A percentile compares a stretch with the other conserved stretches of the same genome.
Conservation (phyloP, 2,329 filamentous ascomycete genomes). For the Fusarium tupiense region DNA sequence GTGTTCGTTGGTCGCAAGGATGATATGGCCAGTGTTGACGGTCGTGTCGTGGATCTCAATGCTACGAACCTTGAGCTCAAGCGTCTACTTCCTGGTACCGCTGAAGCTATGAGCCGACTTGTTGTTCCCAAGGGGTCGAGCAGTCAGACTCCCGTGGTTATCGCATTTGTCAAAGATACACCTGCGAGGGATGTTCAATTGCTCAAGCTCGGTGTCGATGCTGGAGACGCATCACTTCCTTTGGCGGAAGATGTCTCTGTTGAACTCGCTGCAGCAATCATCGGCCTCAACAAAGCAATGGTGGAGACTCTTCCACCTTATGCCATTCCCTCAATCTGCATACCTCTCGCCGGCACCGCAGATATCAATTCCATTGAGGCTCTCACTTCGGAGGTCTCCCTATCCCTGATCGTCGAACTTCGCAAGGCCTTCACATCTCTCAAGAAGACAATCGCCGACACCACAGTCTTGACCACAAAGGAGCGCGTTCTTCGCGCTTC, state of each 20-base stretch:
- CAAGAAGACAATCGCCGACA: conserved; percentile 23
- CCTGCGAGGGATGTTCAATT: background rate
- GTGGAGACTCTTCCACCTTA: conserved; percentile 41
- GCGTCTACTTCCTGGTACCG: conserved; percentile 28
- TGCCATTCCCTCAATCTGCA: conserved; percentile 38
- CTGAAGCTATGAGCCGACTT: conserved; percentile 25
- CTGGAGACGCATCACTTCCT: conserved; percentile 1
- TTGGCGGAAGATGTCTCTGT: conserved; percentile 25
- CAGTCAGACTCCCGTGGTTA: conserved; percentile 35
- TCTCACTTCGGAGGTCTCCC: conserved; percentile 3
- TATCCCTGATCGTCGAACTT: conserved; percentile 27
- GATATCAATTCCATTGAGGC: conserved; percentile 5
- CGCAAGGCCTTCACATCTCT: conserved; percentile 26
- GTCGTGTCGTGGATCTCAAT: conserved; percentile 39
- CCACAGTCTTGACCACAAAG: conserved; percentile 30
- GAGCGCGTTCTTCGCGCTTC: conserved; percentile 30
- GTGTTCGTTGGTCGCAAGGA: conserved; percentile 39
- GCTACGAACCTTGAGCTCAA: conserved; percentile 37
- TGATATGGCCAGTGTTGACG: conserved; percentile 35
- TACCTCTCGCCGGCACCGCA: conserved; percentile 12
- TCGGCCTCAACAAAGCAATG: conserved; percentile 40
- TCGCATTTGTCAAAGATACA: conserved; percentile 31
- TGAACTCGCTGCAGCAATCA: conserved; percentile 33
- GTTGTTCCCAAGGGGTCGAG: conserved; percentile 29
- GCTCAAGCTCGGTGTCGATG: conserved; percentile 20